Conservation (phyloP, 2,329 filamentous ascomycete species). For the Immersiporthe knoxdaviesiana region DNA sequence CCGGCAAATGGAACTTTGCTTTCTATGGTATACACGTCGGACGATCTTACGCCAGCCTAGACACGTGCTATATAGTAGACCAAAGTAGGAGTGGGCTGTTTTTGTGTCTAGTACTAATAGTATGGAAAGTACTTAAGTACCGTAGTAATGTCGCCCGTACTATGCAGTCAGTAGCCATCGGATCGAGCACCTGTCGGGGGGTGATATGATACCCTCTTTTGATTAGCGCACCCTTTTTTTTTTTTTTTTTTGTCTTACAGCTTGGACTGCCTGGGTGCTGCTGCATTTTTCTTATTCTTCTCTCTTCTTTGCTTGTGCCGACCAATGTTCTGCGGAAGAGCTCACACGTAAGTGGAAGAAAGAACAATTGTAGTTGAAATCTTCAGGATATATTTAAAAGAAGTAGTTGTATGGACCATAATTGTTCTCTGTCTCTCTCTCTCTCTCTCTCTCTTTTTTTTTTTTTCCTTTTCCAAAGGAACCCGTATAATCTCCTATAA, state of each 20-base stretch:
- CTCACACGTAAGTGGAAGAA: neutral
- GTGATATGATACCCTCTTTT: too few species aligned
- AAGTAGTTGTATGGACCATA: too few species aligned
- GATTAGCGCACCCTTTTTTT: neutral
- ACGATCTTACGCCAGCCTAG: neutral
- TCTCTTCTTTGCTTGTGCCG: too few species aligned
- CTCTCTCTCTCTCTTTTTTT: too few species aligned
- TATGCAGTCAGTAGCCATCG: neutral
- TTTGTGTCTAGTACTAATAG: neutral
- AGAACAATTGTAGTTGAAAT: neutral
- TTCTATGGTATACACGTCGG: neutral
- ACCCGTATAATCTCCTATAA: neutral
- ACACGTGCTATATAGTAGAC: too few species aligned
- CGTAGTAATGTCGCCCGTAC: neutral
- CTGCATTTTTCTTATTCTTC: too few species aligned
- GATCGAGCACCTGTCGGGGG: slow-evolving; percentile 7
- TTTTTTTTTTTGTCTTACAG: too few species aligned
- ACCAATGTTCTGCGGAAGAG: neutral
- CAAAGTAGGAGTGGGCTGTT: neutral
- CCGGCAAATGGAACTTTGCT: neutral
- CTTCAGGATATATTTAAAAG: too few species aligned
- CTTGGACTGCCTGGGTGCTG: neutral
- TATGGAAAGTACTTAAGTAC: neutral
- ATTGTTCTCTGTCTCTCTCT: too few species aligned
- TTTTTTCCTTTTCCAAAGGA: too few species aligned